A percentile compares a stretch with the other conserved stretches of the same genome.
phyloP scores from a whole-genome alignment of 2,329 filamentous ascomycete genomes.

The Xylariaceae sp. region DNA sequence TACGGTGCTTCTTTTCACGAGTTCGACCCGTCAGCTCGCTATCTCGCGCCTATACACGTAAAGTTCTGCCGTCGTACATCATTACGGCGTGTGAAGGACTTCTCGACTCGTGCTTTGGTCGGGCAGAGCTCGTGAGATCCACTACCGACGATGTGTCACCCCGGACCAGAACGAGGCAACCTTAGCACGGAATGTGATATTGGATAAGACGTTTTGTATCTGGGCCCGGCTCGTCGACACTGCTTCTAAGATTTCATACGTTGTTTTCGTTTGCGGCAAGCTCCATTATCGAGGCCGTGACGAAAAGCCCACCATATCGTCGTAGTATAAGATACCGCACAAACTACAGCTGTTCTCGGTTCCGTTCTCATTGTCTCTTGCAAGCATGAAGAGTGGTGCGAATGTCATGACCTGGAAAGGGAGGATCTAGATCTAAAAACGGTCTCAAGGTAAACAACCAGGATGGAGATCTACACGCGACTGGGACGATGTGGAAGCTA shows the following conservation, averaged over 20 bases:
- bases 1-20: not conserved
- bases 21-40: slow-evolving; percentile 1
- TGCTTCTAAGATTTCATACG: not conserved
- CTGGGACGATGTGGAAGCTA: no score
- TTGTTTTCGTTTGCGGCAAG: slow-evolving; percentile 3
- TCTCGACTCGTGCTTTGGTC: slow-evolving; percentile 5
- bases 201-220: not conserved
- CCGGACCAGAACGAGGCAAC: not conserved
- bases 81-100: slow-evolving; percentile 3
- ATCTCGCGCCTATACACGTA: not conserved
- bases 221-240: not conserved
- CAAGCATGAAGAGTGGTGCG: no score
- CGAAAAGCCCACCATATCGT: not conserved
- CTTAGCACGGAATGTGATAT: slow-evolving; percentile 1
- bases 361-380: no score
- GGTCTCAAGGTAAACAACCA: no score
- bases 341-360: no score
- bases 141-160: slow-evolving; percentile 1
- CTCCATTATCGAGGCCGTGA: not conserved
- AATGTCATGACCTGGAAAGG: no score
- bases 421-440: no score
- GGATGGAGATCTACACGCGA: no score
- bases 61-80: slow-evolving; percentile 1
- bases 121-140: slow-evolving; percentile 3
- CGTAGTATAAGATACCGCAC: not conserved